A percentile compares a stretch with the other conserved stretches of the same genome.
Evolutionary conservation across 2,329 filamentous ascomycete species (phyloP).

Genomic region (Pseudopyricularia cyperi): DNA sequence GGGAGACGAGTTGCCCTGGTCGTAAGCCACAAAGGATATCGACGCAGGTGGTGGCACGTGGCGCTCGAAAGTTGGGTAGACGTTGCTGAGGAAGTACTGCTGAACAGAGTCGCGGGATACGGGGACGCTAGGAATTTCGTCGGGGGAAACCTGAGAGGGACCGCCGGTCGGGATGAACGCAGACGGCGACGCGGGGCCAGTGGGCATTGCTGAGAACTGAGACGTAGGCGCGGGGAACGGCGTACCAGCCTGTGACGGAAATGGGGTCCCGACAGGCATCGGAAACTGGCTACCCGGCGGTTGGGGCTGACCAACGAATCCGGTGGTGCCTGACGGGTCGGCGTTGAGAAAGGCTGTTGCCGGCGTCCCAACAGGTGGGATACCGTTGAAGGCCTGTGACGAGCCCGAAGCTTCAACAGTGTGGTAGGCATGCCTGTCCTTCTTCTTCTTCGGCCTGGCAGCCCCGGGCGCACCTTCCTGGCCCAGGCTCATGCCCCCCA

Average conservation of each 20-base stretch:
- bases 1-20: slow-evolving; percentile 92
- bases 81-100: slow-evolving; percentile 71
- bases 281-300: slow-evolving; percentile 47
- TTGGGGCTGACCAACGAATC: slow-evolving; percentile 29
- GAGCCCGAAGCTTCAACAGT: slow-evolving; percentile 61
- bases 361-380: slow-evolving; percentile 43
- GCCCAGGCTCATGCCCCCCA: slow-evolving; percentile 63
- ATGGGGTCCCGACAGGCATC: slow-evolving; percentile 39
- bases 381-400: slow-evolving; percentile 57
- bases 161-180: slow-evolving; percentile 46
- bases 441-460: slow-evolving; percentile 62
- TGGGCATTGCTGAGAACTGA: slow-evolving; percentile 31
- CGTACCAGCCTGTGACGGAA: slow-evolving; percentile 31
- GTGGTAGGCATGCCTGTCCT: slow-evolving; percentile 88
- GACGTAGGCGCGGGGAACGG: slow-evolving; percentile 27
- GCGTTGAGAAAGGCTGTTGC: slow-evolving; percentile 47
- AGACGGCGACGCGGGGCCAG: slow-evolving; percentile 6
- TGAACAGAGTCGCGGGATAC: slow-evolving; percentile 70
- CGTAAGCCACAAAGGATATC: slow-evolving; percentile 81
- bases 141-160: slow-evolving; percentile 69
- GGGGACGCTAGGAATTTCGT: slow-evolving; percentile 87
- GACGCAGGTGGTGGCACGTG: slow-evolving; percentile 82
- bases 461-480: slow-evolving; percentile 31
- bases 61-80: slow-evolving; percentile 92
- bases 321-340: slow-evolving; percentile 28